A percentile compares a stretch with the other conserved stretches of the same genome.
Evolutionary conservation across 1,139 yeast species (phyloP).

Genomic region (Lodderomyces pseudojiufengensis): DNA sequence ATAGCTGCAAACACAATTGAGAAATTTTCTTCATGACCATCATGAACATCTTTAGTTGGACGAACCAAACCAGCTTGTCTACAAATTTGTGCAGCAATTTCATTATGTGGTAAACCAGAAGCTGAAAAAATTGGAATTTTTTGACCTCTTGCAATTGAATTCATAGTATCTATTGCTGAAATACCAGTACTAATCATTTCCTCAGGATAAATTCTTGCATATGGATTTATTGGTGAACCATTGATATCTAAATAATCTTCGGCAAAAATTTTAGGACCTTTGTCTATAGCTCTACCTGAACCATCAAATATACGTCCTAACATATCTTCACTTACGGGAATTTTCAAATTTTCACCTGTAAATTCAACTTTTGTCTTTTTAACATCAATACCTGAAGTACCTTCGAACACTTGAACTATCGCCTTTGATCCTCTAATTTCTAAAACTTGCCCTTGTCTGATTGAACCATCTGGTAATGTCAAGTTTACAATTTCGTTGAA

Average conservation of each 20-base stretch:
- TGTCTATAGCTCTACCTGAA: conserved; percentile 97
- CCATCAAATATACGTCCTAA: conserved; percentile 98
- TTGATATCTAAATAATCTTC: conserved; percentile 97
- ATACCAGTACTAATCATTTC: conserved; percentile 99
- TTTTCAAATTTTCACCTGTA: conserved; percentile 89
- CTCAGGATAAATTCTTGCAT: conserved; percentile 97
- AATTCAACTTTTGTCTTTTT: conserved; percentile 96
- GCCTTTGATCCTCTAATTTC: conserved; percentile 98
- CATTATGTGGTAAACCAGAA: conserved; percentile 98
- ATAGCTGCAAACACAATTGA: conserved; percentile 96
- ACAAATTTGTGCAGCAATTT: conserved; percentile 99
- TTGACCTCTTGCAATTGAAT: conserved; percentile 99
- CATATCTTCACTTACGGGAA: conserved; percentile 95
- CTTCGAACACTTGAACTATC: conserved; percentile 97
- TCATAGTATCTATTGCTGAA: conserved; percentile 98
- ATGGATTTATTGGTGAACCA: conserved; percentile 98
- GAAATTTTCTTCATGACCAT: conserved; percentile 99
- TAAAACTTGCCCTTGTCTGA: conserved; percentile 95
- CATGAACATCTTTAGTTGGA: conserved; percentile 99
- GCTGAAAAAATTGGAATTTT: conserved; percentile 98
- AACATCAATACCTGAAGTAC: conserved; percentile 96
- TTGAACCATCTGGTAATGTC: conserved; percentile 91
- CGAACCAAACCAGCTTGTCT: conserved; percentile 99
- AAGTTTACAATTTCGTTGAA: conserved; percentile 94
- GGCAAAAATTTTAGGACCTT: conserved; percentile 97